A percentile compares a stretch with the other conserved stretches of the same genome.
phyloP scores from a whole-genome alignment of 495 filamentous ascomycete species.

The Aspergillus sclerotiicarbonarius region DNA sequence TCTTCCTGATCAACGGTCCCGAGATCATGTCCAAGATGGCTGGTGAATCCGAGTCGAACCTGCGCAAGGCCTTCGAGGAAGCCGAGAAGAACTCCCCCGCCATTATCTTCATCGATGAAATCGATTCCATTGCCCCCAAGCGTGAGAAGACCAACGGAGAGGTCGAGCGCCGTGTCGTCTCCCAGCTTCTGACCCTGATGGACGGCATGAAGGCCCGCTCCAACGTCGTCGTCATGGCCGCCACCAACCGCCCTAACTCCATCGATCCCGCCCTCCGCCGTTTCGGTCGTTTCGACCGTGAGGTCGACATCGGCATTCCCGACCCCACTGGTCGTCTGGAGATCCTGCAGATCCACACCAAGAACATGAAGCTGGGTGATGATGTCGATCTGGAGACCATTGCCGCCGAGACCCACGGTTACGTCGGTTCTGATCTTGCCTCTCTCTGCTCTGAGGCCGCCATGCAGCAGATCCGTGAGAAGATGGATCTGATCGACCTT shows the following conservation, averaged over 20 bases:
- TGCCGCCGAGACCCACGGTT: slow-evolving; percentile 97
- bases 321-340: slow-evolving; percentile 98
- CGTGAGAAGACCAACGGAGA: slow-evolving; percentile 99
- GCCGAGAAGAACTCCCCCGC: slow-evolving; percentile 99
- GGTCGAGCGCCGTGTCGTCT: slow-evolving; percentile 97
- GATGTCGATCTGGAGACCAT: slow-evolving; percentile 97
- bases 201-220: slow-evolving; percentile 99
- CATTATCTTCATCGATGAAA: slow-evolving; percentile 99
- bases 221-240: slow-evolving; percentile 98
- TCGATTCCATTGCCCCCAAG: slow-evolving; percentile 98
- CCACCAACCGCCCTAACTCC: slow-evolving; percentile 95
- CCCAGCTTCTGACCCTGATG: slow-evolving; percentile 96
- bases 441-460: slow-evolving; percentile 99
- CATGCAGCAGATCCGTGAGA: slow-evolving; percentile 99
- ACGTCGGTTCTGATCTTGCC: slow-evolving; percentile 96
- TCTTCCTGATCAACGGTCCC: slow-evolving; percentile 98
- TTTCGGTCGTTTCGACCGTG: slow-evolving; percentile 96
- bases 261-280: slow-evolving; percentile 93
- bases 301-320: slow-evolving; percentile 96
- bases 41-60: slow-evolving; percentile 95
- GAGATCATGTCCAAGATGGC: slow-evolving; percentile 99
- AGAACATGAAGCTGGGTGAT: slow-evolving; percentile 99
- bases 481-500: slow-evolving; percentile 99
- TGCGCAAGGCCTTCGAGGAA: slow-evolving; percentile 97
- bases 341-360: slow-evolving; percentile 98